Percentiles rank a stretch among this genome's conserved stretches.
Conservation (phyloP, 805 yeast species). For the Schizosaccharomyces cryophilus region DNA sequence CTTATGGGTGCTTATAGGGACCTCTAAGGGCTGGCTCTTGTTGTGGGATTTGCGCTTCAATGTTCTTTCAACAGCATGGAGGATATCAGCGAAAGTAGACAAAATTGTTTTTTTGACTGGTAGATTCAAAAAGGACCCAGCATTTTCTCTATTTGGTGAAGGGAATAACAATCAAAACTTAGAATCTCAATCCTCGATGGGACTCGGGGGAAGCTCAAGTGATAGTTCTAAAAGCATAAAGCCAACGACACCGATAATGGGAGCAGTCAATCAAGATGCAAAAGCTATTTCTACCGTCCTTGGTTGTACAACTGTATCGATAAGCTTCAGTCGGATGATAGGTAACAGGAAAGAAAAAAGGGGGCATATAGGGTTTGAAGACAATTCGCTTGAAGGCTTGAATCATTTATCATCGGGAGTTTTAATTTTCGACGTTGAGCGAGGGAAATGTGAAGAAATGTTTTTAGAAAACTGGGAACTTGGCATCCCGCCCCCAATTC, state of each 20-base stretch:
- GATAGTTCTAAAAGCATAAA: background rate
- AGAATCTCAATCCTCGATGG: too few relatives aligned
- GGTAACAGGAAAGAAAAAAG: background rate
- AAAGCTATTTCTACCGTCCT: background rate
- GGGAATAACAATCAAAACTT: too few relatives aligned
- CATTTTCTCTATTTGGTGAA: too few relatives aligned
- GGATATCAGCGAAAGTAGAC: slow-evolving; percentile 29
- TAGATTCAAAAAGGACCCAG: background rate
- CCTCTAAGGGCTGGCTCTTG: slow-evolving; percentile 44
- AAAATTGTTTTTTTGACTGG: slow-evolving; percentile 13
- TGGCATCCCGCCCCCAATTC: background rate
- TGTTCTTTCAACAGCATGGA: slow-evolving; percentile 35
- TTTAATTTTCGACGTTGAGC: background rate
- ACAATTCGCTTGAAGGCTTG: too few relatives aligned
- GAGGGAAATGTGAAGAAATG: background rate
- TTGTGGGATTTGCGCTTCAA: slow-evolving; percentile 65
- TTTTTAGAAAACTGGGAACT: background rate
- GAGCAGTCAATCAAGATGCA: background rate
- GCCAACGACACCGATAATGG: background rate
- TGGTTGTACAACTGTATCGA: background rate
- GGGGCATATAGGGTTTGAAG: background rate
- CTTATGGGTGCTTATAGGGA: slow-evolving; percentile 52
- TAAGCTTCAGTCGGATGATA: background rate
- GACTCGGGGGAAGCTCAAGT: background rate
- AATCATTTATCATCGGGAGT: background rate